These are phyloP conservation scores for Tolypocladium guangdongense DNA, from an alignment of 2,329 filamentous ascomycete species.

Conservation along the genomic window DNA sequence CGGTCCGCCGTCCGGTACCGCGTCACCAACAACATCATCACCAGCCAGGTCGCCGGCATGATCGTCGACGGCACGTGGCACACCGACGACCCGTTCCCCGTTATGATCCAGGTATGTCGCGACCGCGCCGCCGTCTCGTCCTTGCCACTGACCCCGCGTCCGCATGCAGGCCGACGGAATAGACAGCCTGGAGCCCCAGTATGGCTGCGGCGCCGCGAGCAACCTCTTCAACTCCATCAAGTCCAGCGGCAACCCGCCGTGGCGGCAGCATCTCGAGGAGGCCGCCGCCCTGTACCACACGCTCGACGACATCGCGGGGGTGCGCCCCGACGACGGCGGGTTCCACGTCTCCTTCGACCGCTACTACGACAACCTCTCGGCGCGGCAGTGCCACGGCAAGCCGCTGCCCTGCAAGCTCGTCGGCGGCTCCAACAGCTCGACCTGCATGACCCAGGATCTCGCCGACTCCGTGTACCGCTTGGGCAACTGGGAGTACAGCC, in stretches of 20 bases:
- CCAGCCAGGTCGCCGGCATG: slow-evolving; percentile 69
- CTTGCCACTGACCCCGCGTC: not conserved
- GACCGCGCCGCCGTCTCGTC: not conserved
- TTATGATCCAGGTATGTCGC: slow-evolving; percentile 32
- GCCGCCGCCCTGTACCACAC: slow-evolving; percentile 42
- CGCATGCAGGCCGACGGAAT: slow-evolving; percentile 34
- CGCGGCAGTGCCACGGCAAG: slow-evolving; percentile 64
- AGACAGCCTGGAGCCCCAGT: slow-evolving; percentile 66
- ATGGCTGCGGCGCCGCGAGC: slow-evolving; percentile 47
- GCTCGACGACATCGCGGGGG: slow-evolving; percentile 59
- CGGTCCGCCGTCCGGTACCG: slow-evolving; percentile 45
- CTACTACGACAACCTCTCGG: slow-evolving; percentile 77
- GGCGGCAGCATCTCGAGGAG: slow-evolving; percentile 52
- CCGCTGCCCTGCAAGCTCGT: slow-evolving; percentile 57
- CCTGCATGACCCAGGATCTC: slow-evolving; percentile 51
- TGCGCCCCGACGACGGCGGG: slow-evolving; percentile 40
- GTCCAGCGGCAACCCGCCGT: slow-evolving; percentile 33
- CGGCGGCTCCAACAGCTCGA: slow-evolving; percentile 29
- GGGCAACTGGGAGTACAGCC: slow-evolving; percentile 72
- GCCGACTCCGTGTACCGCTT: slow-evolving; percentile 64
- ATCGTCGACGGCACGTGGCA: slow-evolving; percentile 60
- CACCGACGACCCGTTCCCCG: slow-evolving; percentile 26
- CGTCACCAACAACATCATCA: slow-evolving; percentile 76
- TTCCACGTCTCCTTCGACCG: slow-evolving; percentile 70
- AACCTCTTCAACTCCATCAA: slow-evolving; percentile 32